These are phyloP conservation scores for Colletotrichum truncatum DNA, from an alignment of 2,329 filamentous ascomycete genomes.

Conservation along the genomic window DNA sequence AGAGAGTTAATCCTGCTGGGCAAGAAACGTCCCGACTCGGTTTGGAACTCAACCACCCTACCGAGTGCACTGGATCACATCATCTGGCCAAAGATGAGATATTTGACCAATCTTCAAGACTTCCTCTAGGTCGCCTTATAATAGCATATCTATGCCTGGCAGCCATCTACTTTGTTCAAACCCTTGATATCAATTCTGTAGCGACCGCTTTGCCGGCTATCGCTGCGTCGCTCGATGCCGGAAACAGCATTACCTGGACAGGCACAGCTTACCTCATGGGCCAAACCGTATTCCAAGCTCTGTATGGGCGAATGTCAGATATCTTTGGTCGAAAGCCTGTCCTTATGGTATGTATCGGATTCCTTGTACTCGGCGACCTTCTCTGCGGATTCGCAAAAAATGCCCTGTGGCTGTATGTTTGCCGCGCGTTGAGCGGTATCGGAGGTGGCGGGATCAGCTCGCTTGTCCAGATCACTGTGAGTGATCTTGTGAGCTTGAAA, in stretches of 20 bases:
- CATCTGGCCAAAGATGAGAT: not conserved
- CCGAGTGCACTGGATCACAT: not conserved
- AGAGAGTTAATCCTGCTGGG: no score
- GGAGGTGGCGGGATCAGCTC: not conserved
- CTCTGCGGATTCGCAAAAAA: not conserved
- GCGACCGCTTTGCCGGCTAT: not conserved
- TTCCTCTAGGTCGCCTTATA: not conserved
- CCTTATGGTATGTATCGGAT: not conserved
- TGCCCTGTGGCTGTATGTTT: not conserved
- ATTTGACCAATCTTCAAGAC: not conserved
- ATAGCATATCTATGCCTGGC: not conserved
- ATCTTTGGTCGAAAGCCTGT: not conserved
- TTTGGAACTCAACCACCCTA: no score
- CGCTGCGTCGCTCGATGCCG: not conserved
- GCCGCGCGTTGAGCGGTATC: not conserved
- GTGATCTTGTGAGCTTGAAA: not conserved
- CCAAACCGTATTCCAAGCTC: not conserved
- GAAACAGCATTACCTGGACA: not conserved
- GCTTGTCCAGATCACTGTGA: not conserved
- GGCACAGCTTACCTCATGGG: not conserved
- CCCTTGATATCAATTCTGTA: not conserved
- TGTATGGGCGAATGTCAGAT: not conserved
- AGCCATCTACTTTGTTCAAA: not conserved
- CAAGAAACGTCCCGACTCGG: no score
- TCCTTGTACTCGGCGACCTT: not conserved